Evolutionary conservation across 306 rosid genomes (phyloP), one percentile per base, ranked within the genome.

Genomic region (Inga laurina): DNA sequence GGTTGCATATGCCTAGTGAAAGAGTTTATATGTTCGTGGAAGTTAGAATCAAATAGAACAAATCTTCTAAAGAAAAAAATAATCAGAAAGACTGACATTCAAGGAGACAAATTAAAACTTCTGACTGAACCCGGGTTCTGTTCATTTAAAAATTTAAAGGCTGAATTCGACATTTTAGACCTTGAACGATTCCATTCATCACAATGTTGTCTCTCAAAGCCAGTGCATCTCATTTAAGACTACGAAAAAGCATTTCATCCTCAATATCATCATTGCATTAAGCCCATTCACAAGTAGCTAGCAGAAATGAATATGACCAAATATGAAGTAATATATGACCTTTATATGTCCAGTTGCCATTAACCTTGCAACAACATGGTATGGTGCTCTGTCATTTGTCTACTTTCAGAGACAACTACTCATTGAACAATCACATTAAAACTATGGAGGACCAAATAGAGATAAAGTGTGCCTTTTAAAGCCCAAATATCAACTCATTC

Each of bases 1-100:
- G 52, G 79, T 75, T 45, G 94, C 89, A 88, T 93, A 95, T 71
- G 98, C 98, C 98, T 95, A 84, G 76, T 27, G 30, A 80, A 30
- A 18, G n/a, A 80, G 59, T 84, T 71, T 62, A 72, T 5, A 81
- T 19, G 19, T 18, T 6, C 9, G 41, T n/a, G 32, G 5, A 56
- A 76, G 41, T 32, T 37, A 51, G 27, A 56, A 72, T 77, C 66
- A 39, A 44, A 11, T 11, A 35, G 30, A 79, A n/a, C 30, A 69
- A 52, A 18, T 45, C 21, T 52, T 24, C 8, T 52, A 52, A 52
- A 16, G 24, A 21, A 34, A 69, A 35, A 27, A 11, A 27, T 27
- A 27, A 62, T 1, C 22, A 77, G 7, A 61, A 39, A 1, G 56
- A 16, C n/a, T 16, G 6, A 30, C 48, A n/a, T 19, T 18, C 51